Base-by-base conservation (phyloP, 2,329 filamentous ascomycete species). In the Dryadomyces quercivorus region DNA sequence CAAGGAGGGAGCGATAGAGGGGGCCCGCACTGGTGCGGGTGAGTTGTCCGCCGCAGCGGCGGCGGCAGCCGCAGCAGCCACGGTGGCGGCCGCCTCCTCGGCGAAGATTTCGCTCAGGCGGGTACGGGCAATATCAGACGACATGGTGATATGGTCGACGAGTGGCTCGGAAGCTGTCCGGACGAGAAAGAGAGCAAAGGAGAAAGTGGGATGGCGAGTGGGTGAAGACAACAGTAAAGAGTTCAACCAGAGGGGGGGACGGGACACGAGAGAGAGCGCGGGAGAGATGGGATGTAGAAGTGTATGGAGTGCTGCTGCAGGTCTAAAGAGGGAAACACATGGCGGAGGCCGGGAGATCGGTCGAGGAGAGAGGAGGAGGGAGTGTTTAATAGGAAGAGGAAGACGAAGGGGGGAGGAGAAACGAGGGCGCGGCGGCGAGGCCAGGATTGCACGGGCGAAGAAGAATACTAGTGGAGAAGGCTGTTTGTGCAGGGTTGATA, bases 1-100 rank as follows among this genome's bases (percentile, higher is more conserved):
- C 54, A 84, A 72, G 1, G 81, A 83, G 1, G 81, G 81, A 1
- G 78, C 79, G 50, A 75, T 68, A 13, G 80, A 82, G 45, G 74
- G 72, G 2, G 72, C 61, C 1, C 60, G 55, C 58, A 72, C 69
- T 59, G 76, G 74, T 57, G 73, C 67, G 20, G 74, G 16, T 9
- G 16, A 16, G 60, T 70, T 67, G 52, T 68, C 61, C 38, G 68
- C 64, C 31, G 72, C 66, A 57, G 70, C 65, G 58, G 69, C 67
- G 43, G 56, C 56, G 26, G 57, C 59, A 2, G 53, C 55, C 16
- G 57, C 52, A 8, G 52, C 55, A 3, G 55, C 59, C 2, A 60
- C 56, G 6, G 58, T 45, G 2, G 55, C 51, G 13, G 58, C 55
- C 5, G 58, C 59, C 42, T 59, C 59, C 22, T 60, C 58, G 44